These are phyloP conservation scores for Candida hungchunana DNA, from an alignment of 805 yeast species.

Conservation along the genomic window DNA sequence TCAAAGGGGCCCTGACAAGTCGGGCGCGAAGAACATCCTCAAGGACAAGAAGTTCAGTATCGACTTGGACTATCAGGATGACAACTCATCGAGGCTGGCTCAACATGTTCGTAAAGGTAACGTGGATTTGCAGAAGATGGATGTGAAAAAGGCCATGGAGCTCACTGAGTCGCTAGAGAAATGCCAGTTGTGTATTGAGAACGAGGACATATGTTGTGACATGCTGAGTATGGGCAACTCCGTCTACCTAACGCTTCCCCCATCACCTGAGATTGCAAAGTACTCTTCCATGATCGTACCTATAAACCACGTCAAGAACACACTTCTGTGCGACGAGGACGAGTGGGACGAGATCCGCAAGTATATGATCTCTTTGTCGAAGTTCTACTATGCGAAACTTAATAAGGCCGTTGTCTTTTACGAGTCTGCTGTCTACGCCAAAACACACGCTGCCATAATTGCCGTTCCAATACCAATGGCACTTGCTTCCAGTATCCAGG, in stretches of 20 bases:
- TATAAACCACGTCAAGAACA: constrained; percentile 35
- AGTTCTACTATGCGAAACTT: constrained; percentile 33
- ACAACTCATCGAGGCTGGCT: constrained; percentile 36
- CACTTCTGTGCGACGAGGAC: constrained; percentile 37
- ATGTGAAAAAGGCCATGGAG: constrained; percentile 25
- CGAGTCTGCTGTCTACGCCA: constrained; percentile 35
- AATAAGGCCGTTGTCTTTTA: constrained; percentile 39
- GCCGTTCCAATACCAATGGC: constrained; percentile 41
- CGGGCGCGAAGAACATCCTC: constrained; percentile 33
- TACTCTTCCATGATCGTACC: constrained; percentile 39
- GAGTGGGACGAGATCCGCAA: constrained; percentile 41
- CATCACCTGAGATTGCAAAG: constrained; percentile 35
- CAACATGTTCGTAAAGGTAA: constrained; percentile 26
- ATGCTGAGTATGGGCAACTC: constrained; percentile 34
- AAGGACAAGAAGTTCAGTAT: constrained; percentile 33
- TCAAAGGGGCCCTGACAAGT: constrained; percentile 14
- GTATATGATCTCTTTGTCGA: constrained; percentile 38
- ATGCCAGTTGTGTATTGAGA: constrained; percentile 36
- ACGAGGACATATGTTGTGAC: constrained; percentile 25
- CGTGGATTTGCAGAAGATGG: constrained; percentile 28
- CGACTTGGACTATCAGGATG: constrained; percentile 42
- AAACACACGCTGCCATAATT: constrained; percentile 37
- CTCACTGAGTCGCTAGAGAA: constrained; percentile 29
- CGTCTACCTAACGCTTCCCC: constrained; percentile 36
- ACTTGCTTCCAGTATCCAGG: constrained; percentile 29